Evolutionary conservation across 2,329 filamentous ascomycete genomes (phyloP).

Genomic region (Zymoseptoria passerinii): DNA sequence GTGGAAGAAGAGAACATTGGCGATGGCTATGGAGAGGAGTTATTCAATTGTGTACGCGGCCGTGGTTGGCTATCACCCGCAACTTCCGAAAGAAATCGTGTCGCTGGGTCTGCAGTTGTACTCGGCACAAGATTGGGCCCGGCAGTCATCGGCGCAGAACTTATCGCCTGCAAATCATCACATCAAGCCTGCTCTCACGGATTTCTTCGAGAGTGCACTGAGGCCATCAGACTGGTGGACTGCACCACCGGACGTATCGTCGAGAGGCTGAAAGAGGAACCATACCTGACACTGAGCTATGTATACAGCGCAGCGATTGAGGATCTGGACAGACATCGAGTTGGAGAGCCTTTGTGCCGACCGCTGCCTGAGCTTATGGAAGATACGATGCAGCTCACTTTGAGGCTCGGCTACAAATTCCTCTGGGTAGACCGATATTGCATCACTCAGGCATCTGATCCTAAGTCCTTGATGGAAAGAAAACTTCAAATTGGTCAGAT

Average conservation of each 20-base stretch:
- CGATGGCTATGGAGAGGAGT: neutral
- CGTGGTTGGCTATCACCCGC: neutral
- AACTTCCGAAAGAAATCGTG: neutral
- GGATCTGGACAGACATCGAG: neutral
- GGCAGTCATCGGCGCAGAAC: neutral
- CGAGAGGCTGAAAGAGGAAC: neutral
- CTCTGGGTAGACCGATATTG: constrained; percentile 1
- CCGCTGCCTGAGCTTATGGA: neutral
- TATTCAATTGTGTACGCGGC: neutral
- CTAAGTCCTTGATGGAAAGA: neutral
- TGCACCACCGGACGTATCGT: neutral
- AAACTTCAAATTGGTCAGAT: neutral
- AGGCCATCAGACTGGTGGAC: neutral
- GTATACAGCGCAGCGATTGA: neutral
- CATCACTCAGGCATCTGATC: neutral
- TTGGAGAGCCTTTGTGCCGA: constrained; percentile 1
- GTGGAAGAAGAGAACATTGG: neutral
- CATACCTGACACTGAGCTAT: neutral
- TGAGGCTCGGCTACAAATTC: neutral
- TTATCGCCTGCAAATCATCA: neutral
- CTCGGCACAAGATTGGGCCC: neutral
- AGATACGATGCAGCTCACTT: neutral
- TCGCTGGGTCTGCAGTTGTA: neutral
- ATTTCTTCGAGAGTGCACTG: neutral
- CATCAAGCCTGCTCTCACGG: neutral